Evolutionary conservation across 208 protist species (phyloP), one percentile per base, ranked within the genome.

Genomic region (Leishmania gerbilli): DNA sequence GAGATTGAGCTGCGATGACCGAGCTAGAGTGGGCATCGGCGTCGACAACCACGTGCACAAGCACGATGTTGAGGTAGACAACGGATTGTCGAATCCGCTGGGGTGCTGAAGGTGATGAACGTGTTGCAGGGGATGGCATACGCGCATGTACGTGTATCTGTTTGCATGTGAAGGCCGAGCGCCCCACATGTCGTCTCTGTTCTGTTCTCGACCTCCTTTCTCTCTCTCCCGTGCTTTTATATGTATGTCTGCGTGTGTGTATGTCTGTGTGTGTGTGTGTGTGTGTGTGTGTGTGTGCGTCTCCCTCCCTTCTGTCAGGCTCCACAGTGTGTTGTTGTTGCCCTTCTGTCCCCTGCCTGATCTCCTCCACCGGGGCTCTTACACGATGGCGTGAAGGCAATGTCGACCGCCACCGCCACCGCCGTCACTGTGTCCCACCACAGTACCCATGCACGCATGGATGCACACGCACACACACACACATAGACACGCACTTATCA

Each of bases 1-100:
- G 81, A 84, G 15, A 62, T 80, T 11, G 76, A 80, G 45, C 81
- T 84, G 21, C 81, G 81, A 27, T 84, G 64, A 79, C n/a, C 15
- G 42, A 2, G 40, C 13, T 45, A 5, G 9, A 15, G 31, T 19
- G n/a, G n/a, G 4, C n/a, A 67, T 67, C 9, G 11, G n/a, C 60
- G n/a, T 67, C 31, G 8, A 37, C 60, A 31, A 21, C n/a, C n/a
- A 31, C 3, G 11, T 40, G 60, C 56, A 8, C 24, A 40, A 37
- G n/a, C 6, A 7, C n/a, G 3, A 2, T 37, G 27, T 17, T 19
- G 60, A 67, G 60, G 60, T 40, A 0, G n/a, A 17, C 8, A 6
- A 67, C 19, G n/a, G 60, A 37, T 11, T 67, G 4, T 19, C n/a
- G 60, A 19, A 15, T 37, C 60, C n/a, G 11, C 31, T 37, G n/a